Evolutionary conservation across 2,329 filamentous ascomycete species (phyloP).

Genomic region (Talaromyces verruculosus): DNA sequence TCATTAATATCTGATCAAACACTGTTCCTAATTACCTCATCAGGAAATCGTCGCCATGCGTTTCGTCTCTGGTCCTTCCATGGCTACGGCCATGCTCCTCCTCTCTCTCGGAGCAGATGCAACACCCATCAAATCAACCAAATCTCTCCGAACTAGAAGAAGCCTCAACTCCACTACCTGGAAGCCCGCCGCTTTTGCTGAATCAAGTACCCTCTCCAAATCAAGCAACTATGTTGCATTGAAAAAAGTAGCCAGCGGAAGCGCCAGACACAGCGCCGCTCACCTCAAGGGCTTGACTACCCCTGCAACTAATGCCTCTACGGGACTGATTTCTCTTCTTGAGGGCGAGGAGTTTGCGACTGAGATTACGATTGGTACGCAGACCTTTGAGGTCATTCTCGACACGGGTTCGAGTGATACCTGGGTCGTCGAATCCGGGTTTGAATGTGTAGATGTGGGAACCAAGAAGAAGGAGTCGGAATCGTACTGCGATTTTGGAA

Average conservation of each 20-base stretch:
- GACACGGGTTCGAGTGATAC: slow-evolving; percentile 53
- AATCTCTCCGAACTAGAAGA: background rate
- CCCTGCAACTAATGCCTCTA: background rate
- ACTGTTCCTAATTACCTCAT: background rate
- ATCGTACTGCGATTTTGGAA: slow-evolving; percentile 32
- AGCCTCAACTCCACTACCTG: background rate
- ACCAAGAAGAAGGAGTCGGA: slow-evolving; percentile 40
- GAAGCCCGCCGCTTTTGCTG: slow-evolving; percentile 17
- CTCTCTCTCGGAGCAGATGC: background rate
- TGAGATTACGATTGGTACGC: slow-evolving; percentile 29
- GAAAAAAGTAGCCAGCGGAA: slow-evolving; percentile 17
- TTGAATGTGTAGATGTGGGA: slow-evolving; percentile 39
- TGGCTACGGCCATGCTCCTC: slow-evolving; percentile 10
- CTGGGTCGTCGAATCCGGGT: slow-evolving; percentile 42
- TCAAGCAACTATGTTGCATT: slow-evolving; percentile 13
- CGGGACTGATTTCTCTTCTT: slow-evolving; percentile 23
- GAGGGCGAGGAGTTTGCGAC: slow-evolving; percentile 25
- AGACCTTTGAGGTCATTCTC: slow-evolving; percentile 42
- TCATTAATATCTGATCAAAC: background rate
- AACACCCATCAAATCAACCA: background rate
- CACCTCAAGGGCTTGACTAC: slow-evolving; percentile 16
- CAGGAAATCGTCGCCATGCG: background rate
- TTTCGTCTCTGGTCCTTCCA: background rate
- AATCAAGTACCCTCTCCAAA: background rate
- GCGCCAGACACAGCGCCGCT: slow-evolving; percentile 18